Base-by-base conservation (phyloP, 257 asterid genomes). In the Fraxinus pennsylvanica region DNA sequence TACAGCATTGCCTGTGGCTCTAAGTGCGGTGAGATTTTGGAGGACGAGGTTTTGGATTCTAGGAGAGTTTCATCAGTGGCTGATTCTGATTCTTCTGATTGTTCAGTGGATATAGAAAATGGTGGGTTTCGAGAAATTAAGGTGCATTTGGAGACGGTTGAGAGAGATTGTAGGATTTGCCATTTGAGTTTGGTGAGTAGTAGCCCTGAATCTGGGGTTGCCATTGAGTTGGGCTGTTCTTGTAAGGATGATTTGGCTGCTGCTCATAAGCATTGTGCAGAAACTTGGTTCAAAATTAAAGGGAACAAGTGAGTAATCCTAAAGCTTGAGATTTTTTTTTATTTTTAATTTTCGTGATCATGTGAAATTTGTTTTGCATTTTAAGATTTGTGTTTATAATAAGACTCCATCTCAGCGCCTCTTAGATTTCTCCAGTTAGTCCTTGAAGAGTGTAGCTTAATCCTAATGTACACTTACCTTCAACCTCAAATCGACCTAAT, bases 241-340 rank as follows among this genome's bases (percentile, higher is more conserved):
- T 87, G 90, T 73, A 87, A 87, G 75, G 87, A 81, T 66, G 90
- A 87, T 70, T 63, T 87, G 76, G 85, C 88, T 69, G 84, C 84
- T 81, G 87, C 86, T 25, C 90, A 87, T 43, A 80, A 75, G 63
- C 90, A 84, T 45, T 87, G 90, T 81, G 90, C 90, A 33, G 90
- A 87, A 39, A 78, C 90, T 81, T 87, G 90, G 90, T 87, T 87
- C 85, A 84, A 87, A 75, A 87, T 87, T 71, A 87, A 74, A 71
- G 88, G 90, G 32, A 82, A 87, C 82, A 87, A 80, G 90, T 87
- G 12, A 73, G 88, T 54, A 45, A 50, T 74, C 71, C 47, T 1
- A 6, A 43, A 39, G 4, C 22, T 12, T 3, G 35, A n/a, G 43
- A 15, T 22, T 32, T 27, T 77, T 0, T 2, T 32, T 32, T 32